Evolutionary conservation across 2,329 filamentous ascomycete genomes (phyloP).

Genomic region (Trichoderma sp.): DNA sequence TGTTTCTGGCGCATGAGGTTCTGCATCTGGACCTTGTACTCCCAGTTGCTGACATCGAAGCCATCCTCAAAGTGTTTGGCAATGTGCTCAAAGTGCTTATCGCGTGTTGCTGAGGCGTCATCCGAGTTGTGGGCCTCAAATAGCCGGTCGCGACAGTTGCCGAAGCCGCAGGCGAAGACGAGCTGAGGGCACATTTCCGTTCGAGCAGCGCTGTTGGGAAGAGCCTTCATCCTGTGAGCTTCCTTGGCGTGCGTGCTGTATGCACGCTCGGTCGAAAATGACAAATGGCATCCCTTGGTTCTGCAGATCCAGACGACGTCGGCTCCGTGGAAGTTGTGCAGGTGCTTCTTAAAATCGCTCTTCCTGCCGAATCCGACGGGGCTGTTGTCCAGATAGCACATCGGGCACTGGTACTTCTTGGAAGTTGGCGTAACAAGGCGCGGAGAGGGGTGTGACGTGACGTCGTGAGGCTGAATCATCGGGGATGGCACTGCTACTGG

Average conservation of each 20-base stretch:
- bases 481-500: slow-evolving; percentile 41
- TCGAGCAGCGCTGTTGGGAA: slow-evolving; percentile 44
- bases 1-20: slow-evolving; percentile 47
- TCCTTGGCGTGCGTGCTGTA: slow-evolving; percentile 48
- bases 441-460: slow-evolving; percentile 41
- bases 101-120: slow-evolving; percentile 40
- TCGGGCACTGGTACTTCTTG: slow-evolving; percentile 48
- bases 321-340: slow-evolving; percentile 49
- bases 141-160: slow-evolving; percentile 44
- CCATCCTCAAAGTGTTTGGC: slow-evolving; percentile 49
- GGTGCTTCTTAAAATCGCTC: slow-evolving; percentile 51
- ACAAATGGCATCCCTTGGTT: slow-evolving; percentile 43
- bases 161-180: slow-evolving; percentile 48
- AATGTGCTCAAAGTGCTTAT: slow-evolving; percentile 50
- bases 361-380: slow-evolving; percentile 49
- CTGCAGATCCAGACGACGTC: slow-evolving; percentile 47
- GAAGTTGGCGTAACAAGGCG: slow-evolving; percentile 40
- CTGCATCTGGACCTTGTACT: slow-evolving; percentile 46
- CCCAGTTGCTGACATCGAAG: slow-evolving; percentile 45
- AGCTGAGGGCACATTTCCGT: slow-evolving; percentile 46
- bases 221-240: slow-evolving; percentile 44
- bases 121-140: slow-evolving; percentile 43
- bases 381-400: slow-evolving; percentile 49
- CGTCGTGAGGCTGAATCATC: slow-evolving; percentile 34
- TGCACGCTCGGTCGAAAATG: slow-evolving; percentile 48